Percentiles rank a stretch among this genome's conserved stretches.
These are phyloP conservation scores for Penicillium sp. DNA, from an alignment of 2,329 filamentous ascomycete genomes.

Conservation along the genomic window DNA sequence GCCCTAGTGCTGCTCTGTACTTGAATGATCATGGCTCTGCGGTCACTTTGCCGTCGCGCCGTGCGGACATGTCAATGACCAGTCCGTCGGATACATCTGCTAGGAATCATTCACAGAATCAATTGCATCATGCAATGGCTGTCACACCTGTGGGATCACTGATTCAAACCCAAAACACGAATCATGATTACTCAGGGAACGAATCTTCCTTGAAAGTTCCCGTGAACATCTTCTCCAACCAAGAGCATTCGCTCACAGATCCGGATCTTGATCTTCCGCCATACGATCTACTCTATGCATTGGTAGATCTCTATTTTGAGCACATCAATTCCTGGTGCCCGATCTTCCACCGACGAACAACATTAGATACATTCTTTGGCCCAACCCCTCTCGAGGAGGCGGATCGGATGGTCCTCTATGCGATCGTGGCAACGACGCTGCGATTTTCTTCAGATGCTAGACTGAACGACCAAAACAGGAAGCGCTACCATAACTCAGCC, in stretches of 20 bases:
- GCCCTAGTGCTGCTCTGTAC: conserved; percentile 61
- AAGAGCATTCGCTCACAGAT: conserved; percentile 48
- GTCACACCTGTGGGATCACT: conserved; percentile 20
- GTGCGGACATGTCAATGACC: conserved; percentile 45
- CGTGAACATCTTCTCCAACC: conserved; percentile 55
- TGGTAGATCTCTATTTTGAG: conserved; percentile 77
- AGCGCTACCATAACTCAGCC: conserved; percentile 75
- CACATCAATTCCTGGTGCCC: conserved; percentile 85
- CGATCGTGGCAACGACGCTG: conserved; percentile 85
- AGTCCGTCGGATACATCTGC: conserved; percentile 38
- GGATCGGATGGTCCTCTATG: conserved; percentile 79
- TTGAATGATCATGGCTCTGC: conserved; percentile 59
- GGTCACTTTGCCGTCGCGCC: conserved; percentile 51
- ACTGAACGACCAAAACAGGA: conserved; percentile 71
- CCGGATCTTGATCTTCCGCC: conserved; percentile 71
- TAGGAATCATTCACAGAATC: conserved; percentile 27
- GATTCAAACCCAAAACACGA: conserved; percentile 25
- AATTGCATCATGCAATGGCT: conserved; percentile 25
- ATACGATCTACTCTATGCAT: conserved; percentile 71
- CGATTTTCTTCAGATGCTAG: conserved; percentile 78
- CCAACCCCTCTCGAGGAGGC: conserved; percentile 74
- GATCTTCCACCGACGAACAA: conserved; percentile 82
- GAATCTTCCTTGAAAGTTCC: conserved; percentile 60
- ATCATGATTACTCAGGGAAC: conserved; percentile 47
- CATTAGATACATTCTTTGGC: conserved; percentile 79